A percentile compares a stretch with the other conserved stretches of the same genome.
Evolutionary conservation across 2,329 filamentous ascomycete species (phyloP).

Genomic region (Reticulascus tulasneorum): DNA sequence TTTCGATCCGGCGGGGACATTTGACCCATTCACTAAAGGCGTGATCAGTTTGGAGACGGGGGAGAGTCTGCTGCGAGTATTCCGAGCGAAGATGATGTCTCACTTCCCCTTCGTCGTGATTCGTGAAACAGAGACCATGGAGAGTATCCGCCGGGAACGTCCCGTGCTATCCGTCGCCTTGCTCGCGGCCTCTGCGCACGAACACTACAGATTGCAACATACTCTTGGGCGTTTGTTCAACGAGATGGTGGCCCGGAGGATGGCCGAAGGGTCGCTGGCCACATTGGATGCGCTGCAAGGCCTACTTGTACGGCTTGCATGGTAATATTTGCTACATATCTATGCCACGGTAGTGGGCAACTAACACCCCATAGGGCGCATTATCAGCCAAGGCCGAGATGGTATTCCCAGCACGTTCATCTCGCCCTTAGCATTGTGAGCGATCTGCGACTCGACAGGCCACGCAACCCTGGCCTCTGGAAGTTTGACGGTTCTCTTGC

Average conservation of each 20-base stretch:
- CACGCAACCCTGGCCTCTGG: constrained; percentile 23
- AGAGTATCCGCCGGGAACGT: constrained; percentile 16
- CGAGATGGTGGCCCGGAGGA: constrained; percentile 18
- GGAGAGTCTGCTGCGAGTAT: constrained; percentile 20
- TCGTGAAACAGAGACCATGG: constrained; percentile 11
- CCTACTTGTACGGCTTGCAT: constrained; percentile 25
- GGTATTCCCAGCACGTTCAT: constrained; percentile 24
- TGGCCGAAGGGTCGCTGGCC: constrained; percentile 20
- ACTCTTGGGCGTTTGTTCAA: constrained; percentile 22
- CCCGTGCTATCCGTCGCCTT: constrained; percentile 23
- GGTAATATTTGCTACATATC: constrained; percentile 15
- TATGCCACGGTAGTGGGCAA: not conserved
- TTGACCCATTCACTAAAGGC: constrained; percentile 18
- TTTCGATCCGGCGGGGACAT: not conserved
- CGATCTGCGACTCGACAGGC: constrained; percentile 25
- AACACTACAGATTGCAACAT: constrained; percentile 19
- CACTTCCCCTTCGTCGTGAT: constrained; percentile 27
- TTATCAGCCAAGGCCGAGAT: constrained; percentile 23
- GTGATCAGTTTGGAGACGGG: constrained; percentile 18
- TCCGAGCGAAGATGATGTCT: constrained; percentile 19
- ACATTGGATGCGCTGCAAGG: constrained; percentile 26
- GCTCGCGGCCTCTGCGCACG: constrained; percentile 20
- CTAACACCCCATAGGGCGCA: constrained; percentile 22
- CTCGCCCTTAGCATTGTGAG: constrained; percentile 26
- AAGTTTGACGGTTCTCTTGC: constrained; percentile 20